These are phyloP conservation scores for Fusarium scirpi DNA, from an alignment of 2,329 filamentous ascomycete species.

Conservation along the genomic window DNA sequence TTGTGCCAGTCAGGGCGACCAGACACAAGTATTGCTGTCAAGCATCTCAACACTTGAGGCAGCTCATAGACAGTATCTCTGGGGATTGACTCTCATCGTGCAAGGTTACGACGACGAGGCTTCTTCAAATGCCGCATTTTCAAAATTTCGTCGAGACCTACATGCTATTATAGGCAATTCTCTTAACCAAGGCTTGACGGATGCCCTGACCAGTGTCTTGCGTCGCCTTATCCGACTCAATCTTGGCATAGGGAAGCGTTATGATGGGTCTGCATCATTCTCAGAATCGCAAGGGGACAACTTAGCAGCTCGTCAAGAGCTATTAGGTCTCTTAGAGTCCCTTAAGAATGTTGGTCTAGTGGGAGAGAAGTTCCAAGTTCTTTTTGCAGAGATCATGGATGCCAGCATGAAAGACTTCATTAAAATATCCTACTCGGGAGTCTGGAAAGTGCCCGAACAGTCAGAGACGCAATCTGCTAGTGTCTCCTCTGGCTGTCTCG, in stretches of 20 bases:
- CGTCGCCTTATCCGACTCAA: slow-evolving; percentile 63
- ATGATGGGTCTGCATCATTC: slow-evolving; percentile 21
- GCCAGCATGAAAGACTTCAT: slow-evolving; percentile 73
- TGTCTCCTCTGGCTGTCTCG: slow-evolving; percentile 66
- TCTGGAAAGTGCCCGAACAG: slow-evolving; percentile 61
- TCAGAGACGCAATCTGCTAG: slow-evolving; percentile 23
- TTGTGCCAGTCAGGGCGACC: slow-evolving; percentile 57
- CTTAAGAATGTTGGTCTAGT: slow-evolving; percentile 75
- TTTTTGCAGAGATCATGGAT: slow-evolving; percentile 79
- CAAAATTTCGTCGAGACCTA: slow-evolving; percentile 70
- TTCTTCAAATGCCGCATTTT: slow-evolving; percentile 54
- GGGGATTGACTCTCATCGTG: slow-evolving; percentile 64
- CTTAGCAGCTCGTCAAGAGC: slow-evolving; percentile 60
- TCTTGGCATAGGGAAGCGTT: slow-evolving; percentile 52
- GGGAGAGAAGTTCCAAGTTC: slow-evolving; percentile 75
- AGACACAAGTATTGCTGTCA: slow-evolving; percentile 61
- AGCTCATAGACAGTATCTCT: slow-evolving; percentile 68
- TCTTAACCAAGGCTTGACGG: slow-evolving; percentile 64
- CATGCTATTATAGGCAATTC: slow-evolving; percentile 75
- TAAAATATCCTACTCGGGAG: slow-evolving; percentile 69
- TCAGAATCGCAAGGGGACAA: slow-evolving; percentile 44
- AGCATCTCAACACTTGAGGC: slow-evolving; percentile 70
- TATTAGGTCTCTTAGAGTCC: slow-evolving; percentile 68
- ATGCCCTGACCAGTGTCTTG: slow-evolving; percentile 67
- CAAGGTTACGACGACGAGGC: slow-evolving; percentile 58